Evolutionary conservation across 2,329 filamentous ascomycete species (phyloP), one percentile per base, ranked within the genome.

Genomic region (Fulvia fulva): DNA sequence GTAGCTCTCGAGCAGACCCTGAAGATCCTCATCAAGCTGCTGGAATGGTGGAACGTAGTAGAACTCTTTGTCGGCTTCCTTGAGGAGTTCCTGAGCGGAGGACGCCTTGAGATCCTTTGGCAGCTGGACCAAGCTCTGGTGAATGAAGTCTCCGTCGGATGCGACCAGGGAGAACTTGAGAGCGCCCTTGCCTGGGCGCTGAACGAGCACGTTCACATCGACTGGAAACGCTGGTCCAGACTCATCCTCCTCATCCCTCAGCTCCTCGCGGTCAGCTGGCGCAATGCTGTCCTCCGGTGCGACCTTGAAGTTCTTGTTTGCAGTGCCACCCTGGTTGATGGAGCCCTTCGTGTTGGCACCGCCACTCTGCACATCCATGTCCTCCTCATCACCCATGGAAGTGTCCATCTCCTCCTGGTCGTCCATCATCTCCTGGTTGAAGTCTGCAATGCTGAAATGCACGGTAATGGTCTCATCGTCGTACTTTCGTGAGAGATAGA

Each of bases 1-100:
- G 80, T 93, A 99, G 68, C 88, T 86, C 83, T 97, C 93, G 74
- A 97, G 82, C 68, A 96, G 83, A 55, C 91, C 83, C 81, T 97
- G 93, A 46, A 99, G 84, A 74, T 97, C 93, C 79, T 97, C 91
- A 73, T 99, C 94, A 59, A 99, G 86, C 80, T 90, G 96, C 77
- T 86, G 87, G 75, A 97, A 97, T 56, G 91, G 89, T 61, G 94
- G 94, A 56, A 94, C 94, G 44, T 90, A 87, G 80, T 97, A 99
- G 66, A 91, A 77, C 63, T 86, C 86, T 74, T 96, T 91, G 19
- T 65, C 56, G 21, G 62, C 53, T 21, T 71, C 65, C 64, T 90
- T 86, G 44, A 93, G 91, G 64, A 95, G 79, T 58, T 88, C 86
- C 60, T 88, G 81, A 67, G 92, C 87, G 43, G 63, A 57, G 19